These are phyloP conservation scores for Helicocarpus griseus DNA, from an alignment of 2,329 filamentous ascomycete species.

Conservation along the genomic window DNA sequence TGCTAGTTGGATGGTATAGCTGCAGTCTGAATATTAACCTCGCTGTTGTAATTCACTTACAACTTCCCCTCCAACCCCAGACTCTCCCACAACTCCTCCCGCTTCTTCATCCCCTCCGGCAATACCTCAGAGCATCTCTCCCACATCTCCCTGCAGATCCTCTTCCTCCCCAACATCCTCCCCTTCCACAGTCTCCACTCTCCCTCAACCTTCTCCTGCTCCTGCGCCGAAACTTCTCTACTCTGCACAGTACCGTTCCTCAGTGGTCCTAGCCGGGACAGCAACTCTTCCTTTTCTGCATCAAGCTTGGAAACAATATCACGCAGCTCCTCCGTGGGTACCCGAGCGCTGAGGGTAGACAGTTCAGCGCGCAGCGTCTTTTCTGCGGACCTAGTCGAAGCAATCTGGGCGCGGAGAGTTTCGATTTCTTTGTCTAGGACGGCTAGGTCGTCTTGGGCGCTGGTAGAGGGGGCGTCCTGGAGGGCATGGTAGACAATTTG, in stretches of 20 bases:
- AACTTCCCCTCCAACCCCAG: conserved; percentile 29
- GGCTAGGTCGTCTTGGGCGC: conserved; percentile 39
- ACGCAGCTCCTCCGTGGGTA: conserved; percentile 44
- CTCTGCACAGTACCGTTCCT: conserved; percentile 27
- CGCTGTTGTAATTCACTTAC: conserved; percentile 16
- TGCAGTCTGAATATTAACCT: neutral
- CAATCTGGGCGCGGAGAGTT: conserved; percentile 36
- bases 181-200: conserved; percentile 39
- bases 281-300: conserved; percentile 34
- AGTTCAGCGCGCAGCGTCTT: conserved; percentile 42
- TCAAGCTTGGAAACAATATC: conserved; percentile 35
- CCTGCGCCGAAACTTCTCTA: conserved; percentile 37
- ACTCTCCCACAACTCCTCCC: conserved; percentile 42
- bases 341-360: conserved; percentile 36
- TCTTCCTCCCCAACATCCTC: conserved; percentile 33
- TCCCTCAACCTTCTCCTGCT: conserved; percentile 37
- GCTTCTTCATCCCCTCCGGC: conserved; percentile 36
- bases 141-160: conserved; percentile 45
- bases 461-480: conserved; percentile 42
- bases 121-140: conserved; percentile 37
- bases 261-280: conserved; percentile 31
- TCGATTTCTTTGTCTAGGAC: conserved; percentile 41
- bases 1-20: neutral
- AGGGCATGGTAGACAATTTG: conserved; percentile 52
- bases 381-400: conserved; percentile 36